phyloP scores from a whole-genome alignment of 2,329 filamentous ascomycete genomes.

The Fusarium lyarnte region DNA sequence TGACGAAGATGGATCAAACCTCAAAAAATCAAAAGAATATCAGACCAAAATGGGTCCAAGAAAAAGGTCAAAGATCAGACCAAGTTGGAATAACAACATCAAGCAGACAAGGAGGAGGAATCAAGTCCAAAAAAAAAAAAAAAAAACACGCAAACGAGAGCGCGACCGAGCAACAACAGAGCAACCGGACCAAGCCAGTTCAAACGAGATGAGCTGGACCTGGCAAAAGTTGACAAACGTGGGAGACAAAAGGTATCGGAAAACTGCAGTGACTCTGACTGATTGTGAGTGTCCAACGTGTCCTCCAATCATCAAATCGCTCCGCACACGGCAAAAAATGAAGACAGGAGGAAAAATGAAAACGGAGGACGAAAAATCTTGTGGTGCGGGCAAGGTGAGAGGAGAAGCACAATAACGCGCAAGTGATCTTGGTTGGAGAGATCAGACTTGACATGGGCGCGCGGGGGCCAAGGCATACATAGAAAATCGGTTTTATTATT shows the following conservation, averaged over 20 bases:
- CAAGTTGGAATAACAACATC: neutral
- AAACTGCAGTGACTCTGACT: conserved; percentile 16
- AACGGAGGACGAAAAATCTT: neutral
- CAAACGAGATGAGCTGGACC: conserved; percentile 9
- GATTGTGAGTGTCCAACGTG: neutral
- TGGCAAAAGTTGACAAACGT: neutral
- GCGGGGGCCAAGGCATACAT: neutral
- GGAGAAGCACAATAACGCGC: conserved; percentile 18
- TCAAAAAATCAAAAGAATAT: neutral
- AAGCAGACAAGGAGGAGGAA: neutral
- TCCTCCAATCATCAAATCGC: conserved; percentile 33
- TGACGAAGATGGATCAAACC: conserved; percentile 9
- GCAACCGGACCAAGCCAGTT: conserved; percentile 10
- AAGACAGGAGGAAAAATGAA: neutral
- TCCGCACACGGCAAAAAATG: conserved; percentile 4
- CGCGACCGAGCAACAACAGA: conserved; percentile 23
- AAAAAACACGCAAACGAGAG: conserved; percentile 6
- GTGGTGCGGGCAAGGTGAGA: neutral
- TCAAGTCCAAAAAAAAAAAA: neutral
- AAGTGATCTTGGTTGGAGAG: conserved; percentile 22
- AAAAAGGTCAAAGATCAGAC: neutral
- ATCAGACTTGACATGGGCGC: neutral
- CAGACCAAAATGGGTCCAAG: neutral
- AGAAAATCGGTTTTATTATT: conserved; percentile 41
- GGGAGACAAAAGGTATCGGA: conserved; percentile 20